These are phyloP conservation scores for Vigna mungo DNA, from an alignment of 306 rosid species.

Conservation along the genomic window DNA sequence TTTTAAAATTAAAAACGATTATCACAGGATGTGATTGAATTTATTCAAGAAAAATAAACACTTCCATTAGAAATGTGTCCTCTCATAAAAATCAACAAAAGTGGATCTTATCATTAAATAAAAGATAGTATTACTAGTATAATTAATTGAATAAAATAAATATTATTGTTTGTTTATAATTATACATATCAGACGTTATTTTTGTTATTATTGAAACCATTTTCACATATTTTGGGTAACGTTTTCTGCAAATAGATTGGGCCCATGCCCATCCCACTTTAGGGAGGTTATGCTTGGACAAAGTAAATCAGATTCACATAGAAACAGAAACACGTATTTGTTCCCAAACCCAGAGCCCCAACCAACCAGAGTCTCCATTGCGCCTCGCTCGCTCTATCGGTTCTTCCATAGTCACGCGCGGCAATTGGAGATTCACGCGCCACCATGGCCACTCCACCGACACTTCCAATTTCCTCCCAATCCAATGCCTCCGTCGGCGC, in stretches of 20 bases:
- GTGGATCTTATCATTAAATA: too few relatives aligned
- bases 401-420: constrained; percentile 32
- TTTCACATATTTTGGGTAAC: neutral
- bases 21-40: too few relatives aligned
- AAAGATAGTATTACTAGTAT: too few relatives aligned
- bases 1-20: too few relatives aligned
- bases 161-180: too few relatives aligned
- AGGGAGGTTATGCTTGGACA: neutral
- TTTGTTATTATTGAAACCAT: neutral
- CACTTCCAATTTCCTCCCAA: constrained; percentile 77
- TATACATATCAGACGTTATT: too few relatives aligned
- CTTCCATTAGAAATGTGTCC: too few relatives aligned
- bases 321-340: neutral
- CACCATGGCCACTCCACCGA: constrained; percentile 80
- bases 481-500: constrained; percentile 14
- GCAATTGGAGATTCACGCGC: constrained; percentile 56
- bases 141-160: too few relatives aligned
- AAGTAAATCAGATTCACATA: neutral
- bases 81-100: too few relatives aligned
- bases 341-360: constrained; percentile 19
- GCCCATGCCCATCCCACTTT: neutral
- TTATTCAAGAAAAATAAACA: too few relatives aligned
- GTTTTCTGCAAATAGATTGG: neutral
- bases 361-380: constrained; percentile 36
- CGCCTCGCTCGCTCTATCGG: constrained; percentile 14